Percentiles rank a stretch among this genome's conserved stretches.
Evolutionary conservation across 352 stramenopile species (phyloP).

Genomic region (Pythium volutum): DNA sequence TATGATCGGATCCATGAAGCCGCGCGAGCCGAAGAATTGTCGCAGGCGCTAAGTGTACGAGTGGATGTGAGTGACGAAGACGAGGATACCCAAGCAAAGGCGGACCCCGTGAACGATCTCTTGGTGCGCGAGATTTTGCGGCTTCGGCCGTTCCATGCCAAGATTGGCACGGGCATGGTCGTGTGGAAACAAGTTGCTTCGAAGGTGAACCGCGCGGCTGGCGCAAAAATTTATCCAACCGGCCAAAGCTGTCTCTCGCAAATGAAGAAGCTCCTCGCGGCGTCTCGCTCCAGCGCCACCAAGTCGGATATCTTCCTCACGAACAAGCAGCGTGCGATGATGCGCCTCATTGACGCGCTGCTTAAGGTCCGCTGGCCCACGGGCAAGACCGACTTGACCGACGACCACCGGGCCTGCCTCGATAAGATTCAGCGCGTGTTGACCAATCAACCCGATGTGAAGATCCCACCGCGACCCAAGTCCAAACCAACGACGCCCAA

Average conservation of each 20-base stretch:
- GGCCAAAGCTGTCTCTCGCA: constrained; percentile 1
- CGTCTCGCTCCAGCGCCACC: background rate
- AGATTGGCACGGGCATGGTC: background rate
- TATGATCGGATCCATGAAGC: constrained; percentile 1
- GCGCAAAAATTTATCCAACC: background rate
- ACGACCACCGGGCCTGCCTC: constrained; percentile 1
- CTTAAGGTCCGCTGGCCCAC: constrained; percentile 14
- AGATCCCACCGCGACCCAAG: background rate
- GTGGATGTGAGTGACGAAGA: constrained; percentile 2
- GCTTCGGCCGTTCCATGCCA: constrained; percentile 10
- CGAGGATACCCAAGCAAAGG: background rate
- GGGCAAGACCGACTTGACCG: background rate
- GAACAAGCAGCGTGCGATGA: background rate
- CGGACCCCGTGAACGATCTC: background rate
- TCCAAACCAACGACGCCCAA: background rate
- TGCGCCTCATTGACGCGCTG: constrained; percentile 6
- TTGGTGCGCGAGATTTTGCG: constrained; percentile 11
- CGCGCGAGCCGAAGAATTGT: background rate
- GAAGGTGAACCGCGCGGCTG: background rate
- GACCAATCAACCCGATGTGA: background rate
- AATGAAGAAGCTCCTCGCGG: constrained; percentile 9
- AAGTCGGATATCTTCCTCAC: background rate
- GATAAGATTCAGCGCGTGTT: constrained; percentile 3
- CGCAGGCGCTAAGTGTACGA: background rate
- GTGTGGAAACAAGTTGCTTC: constrained; percentile 4